phyloP scores from a whole-genome alignment of 192 early-diverging fungal species.

The Podila clonocystis region DNA sequence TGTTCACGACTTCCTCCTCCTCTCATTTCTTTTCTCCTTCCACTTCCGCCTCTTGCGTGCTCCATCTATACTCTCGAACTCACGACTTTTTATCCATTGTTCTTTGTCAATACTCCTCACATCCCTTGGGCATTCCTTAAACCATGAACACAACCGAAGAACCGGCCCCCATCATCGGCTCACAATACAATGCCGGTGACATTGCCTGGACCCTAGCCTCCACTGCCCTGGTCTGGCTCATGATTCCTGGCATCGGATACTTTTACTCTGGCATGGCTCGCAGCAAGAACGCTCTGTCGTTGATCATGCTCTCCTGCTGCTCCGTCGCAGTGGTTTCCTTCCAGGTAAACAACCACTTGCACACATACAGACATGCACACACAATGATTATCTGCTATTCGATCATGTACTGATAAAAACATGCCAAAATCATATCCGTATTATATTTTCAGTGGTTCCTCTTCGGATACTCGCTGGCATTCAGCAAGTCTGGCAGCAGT shows the following conservation, averaged over 20 bases:
- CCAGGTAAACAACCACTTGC: constrained; percentile 58
- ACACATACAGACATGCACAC: neutral
- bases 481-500: constrained; percentile 73
- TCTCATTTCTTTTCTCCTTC: neutral
- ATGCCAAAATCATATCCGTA: neutral
- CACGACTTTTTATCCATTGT: neutral
- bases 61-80: neutral
- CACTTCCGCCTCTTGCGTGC: neutral
- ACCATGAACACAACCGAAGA: constrained; percentile 18
- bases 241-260: constrained; percentile 95
- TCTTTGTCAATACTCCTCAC: neutral
- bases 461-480: constrained; percentile 90
- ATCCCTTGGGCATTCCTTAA: neutral
- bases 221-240: constrained; percentile 89
- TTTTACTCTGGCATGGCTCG: constrained; percentile 97
- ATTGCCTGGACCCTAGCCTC: constrained; percentile 76
- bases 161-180: constrained; percentile 12
- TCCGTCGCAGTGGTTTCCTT: constrained; percentile 88
- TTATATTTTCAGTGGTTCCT: constrained; percentile 76
- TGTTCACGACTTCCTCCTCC: neutral
- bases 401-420: neutral
- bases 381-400: neutral
- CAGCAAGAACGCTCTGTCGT: constrained; percentile 90
- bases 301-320: constrained; percentile 87
- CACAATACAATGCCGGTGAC: constrained; percentile 57